Evolutionary conservation across 768 basidiomycete species (phyloP), one percentile per base, ranked within the genome.

Genomic region (Tricholoma matsutake): DNA sequence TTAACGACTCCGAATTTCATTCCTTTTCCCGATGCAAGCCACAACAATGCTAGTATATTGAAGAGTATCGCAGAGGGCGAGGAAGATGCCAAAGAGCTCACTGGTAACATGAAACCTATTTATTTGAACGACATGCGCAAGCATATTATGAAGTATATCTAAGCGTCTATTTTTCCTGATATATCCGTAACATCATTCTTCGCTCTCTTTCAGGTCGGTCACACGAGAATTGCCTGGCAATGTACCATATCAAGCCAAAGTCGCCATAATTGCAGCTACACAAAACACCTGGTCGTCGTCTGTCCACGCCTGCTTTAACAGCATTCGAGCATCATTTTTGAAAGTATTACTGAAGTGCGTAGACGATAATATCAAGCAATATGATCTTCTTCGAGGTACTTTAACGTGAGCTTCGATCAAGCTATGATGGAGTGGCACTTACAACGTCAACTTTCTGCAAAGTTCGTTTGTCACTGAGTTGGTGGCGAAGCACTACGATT

Each of bases 181-280:
- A 1, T 55, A 22, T 52, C 45, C 52, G 6, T 45, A 14, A 54
- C 37, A 20, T 31, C 4, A 35, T 6, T 6, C 51, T 39, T 4
- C 28, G n/a, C 34, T 5, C n/a, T n/a, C n/a, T n/a, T n/a, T n/a
- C 58, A 79, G 78, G 18, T 74, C 72, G 8, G 72, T 75, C 29
- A 75, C 75, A 1, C 68, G 76, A 34, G 79, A 80, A 56, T 66
- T 77, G 0, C 77, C 78, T 7, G 67, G 71, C 18, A 77, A 77
- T 61, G 70, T 76, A 3, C 79, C 78, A 1, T 79, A 73, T 57
- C 65, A 66, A 3, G 73, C 75, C 1, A 79, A 78, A 45, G 68
- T 68, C 16, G 57, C 65, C 2, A 68, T 78, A 5, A 80, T 80
- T 43, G 56, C 58, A 4, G 56, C 64, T 14, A 72, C 73, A 51